A percentile compares a stretch with the other conserved stretches of the same genome.
phyloP scores from a whole-genome alignment of 345 rosid genomes.

The Sapria himalayana region DNA sequence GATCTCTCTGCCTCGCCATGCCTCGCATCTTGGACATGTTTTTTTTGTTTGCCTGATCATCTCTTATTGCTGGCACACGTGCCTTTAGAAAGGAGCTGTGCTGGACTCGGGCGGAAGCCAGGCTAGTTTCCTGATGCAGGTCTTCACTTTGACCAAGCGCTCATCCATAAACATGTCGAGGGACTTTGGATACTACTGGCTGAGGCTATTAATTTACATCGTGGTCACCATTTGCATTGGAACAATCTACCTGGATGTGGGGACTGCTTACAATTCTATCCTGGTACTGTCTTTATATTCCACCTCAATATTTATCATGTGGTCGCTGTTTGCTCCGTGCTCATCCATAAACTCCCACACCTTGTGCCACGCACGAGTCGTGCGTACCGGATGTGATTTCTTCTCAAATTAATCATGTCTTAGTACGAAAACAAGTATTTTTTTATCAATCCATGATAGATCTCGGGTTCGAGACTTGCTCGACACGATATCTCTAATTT shows the following conservation, averaged over 20 bases:
- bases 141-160: conserved; percentile 61
- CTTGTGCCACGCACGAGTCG: too few relatives aligned
- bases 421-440: too few relatives aligned
- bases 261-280: conserved; percentile 65
- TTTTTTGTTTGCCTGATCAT: not conserved
- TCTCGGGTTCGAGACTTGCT: too few relatives aligned
- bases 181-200: conserved; percentile 95
- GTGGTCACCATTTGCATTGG: conserved; percentile 78
- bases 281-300: conserved; percentile 27
- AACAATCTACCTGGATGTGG: conserved; percentile 68
- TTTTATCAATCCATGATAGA: too few relatives aligned
- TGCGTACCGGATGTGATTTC: too few relatives aligned
- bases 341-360: too few relatives aligned
- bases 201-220: conserved; percentile 63
- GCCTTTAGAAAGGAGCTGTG: conserved; percentile 83
- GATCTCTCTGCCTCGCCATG: not conserved
- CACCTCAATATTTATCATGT: too few relatives aligned
- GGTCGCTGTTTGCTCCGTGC: too few relatives aligned
- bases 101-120: conserved; percentile 87
- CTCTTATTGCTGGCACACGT: not conserved
- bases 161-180: conserved; percentile 87
- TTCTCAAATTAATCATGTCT: too few relatives aligned
- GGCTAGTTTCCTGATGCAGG: conserved; percentile 82
- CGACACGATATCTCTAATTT: too few relatives aligned
- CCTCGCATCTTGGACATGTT: not conserved